Evolutionary conservation across 2,329 filamentous ascomycete species (phyloP).

Genomic region (Aspergillus carbonarius): DNA sequence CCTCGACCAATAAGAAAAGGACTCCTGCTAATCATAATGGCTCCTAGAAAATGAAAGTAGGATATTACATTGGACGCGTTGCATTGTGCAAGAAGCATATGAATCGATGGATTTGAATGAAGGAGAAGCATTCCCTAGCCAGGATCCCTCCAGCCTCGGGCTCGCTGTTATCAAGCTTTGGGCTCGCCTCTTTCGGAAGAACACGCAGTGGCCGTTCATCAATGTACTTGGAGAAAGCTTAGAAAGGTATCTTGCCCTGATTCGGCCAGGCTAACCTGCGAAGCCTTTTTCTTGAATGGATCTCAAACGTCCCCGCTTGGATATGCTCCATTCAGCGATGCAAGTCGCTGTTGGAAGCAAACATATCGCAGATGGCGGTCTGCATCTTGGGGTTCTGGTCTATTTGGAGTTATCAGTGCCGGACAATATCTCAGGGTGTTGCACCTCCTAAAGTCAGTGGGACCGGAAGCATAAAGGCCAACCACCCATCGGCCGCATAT

Average conservation of each 20-base stretch:
- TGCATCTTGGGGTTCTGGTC: not conserved
- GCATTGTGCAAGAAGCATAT: conserved; percentile 35
- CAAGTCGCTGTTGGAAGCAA: no score
- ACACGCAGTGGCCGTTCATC: conserved; percentile 37
- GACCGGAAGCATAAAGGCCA: not conserved
- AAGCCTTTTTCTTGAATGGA: not conserved
- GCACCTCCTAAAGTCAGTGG: not conserved
- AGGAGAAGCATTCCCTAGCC: conserved; percentile 21
- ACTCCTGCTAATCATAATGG: not conserved
- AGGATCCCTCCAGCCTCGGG: conserved; percentile 28
- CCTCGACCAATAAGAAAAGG: not conserved
- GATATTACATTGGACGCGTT: conserved; percentile 33
- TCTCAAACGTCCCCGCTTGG: not conserved
- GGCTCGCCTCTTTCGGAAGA: conserved; percentile 32
- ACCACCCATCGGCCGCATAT: no score
- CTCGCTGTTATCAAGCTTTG: conserved; percentile 32
- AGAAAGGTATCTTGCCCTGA: conserved; percentile 29
- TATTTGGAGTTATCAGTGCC: not conserved
- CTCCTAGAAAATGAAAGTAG: conserved; percentile 31
- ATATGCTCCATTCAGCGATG: no score
- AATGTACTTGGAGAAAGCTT: conserved; percentile 33
- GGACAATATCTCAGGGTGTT: not conserved
- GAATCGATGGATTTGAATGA: conserved; percentile 32
- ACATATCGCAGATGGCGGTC: no score
- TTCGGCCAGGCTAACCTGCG: conserved; percentile 14